Evolutionary conservation across 345 rosid species (phyloP), one percentile per base, ranked within the genome.

Genomic region (Cochlearia excelsa): DNA sequence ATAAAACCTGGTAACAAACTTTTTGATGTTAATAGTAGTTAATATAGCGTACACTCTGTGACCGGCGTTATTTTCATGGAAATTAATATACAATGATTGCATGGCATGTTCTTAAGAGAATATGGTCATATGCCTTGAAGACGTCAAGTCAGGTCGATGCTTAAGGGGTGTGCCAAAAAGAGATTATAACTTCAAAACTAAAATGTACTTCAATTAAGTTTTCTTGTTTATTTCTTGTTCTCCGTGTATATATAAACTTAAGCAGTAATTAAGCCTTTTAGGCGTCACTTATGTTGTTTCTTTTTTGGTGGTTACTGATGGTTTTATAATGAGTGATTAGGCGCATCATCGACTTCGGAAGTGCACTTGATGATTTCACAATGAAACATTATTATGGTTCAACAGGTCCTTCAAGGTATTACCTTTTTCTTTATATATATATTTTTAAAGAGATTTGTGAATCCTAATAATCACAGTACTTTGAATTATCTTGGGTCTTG

Each of bases 321-420:
- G 40, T 41, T 62, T 57, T 66, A 54, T 69, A 28, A 37, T 42
- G 51, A 31, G 53, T 63, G 61, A 46, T 51, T 69, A 91, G 98
- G 92, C 92, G 95, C 58, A 74, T 91, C 74, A 91, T 91, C 67
- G 98, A 91, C 79, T 91, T 91, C 76, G 98, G 98, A 54, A 88
- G 96, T 70, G 90, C 95, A 57, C 73, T 88, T 59, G 89, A 91
- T 76, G 95, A 83, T 29, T 91, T 82, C 75, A 83, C 96, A 10
- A 27, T 86, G 76, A 84, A 84, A 79, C 85, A 91, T 75, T 53
- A 86, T 2, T 88, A 88, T 63, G 95, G 95, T 31, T 77, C 88
- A 31, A 66, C 66, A 51, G 98, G 98, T 67, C 98, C 98, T 64
- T 88, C 95, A 34, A 86, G 91, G 98, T 91, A 83, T 63, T 33